Conservation (phyloP, 164 flowering plant species). For the Piper longum region DNA sequence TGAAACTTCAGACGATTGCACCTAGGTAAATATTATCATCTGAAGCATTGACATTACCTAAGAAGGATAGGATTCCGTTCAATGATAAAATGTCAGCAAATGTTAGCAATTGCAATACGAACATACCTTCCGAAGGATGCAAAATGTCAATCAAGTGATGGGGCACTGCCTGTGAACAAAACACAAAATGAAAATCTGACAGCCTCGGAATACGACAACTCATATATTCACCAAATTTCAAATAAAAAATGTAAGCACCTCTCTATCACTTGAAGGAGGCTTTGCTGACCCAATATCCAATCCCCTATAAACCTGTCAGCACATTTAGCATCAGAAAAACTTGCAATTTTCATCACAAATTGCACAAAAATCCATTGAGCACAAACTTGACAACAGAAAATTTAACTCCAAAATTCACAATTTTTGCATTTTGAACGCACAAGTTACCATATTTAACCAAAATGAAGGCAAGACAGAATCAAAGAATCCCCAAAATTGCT, state of each 20-base stretch:
- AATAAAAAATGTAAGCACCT: conserved; percentile 25
- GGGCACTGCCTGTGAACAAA: conserved; percentile 60
- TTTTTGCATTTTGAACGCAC: background rate
- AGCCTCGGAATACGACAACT: background rate
- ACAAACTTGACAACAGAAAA: background rate
- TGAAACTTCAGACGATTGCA: no score
- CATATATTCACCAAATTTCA: background rate
- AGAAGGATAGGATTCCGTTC: no score
- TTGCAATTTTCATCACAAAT: background rate
- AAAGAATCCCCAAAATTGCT: no score
- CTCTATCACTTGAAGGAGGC: conserved; percentile 53
- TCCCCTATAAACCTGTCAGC: conserved; percentile 64
- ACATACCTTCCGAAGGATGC: conserved; percentile 73
- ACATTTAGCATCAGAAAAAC: background rate
- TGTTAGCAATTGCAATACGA: background rate
- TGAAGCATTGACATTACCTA: no score
- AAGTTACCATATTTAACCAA: no score
- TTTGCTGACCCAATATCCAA: conserved; percentile 97
- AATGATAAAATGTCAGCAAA: background rate
- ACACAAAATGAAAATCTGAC: background rate
- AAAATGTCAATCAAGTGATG: conserved; percentile 86
- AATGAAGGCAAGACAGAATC: no score
- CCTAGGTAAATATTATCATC: no score
- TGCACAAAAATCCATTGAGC: background rate
- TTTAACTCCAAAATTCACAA: background rate